Conservation (phyloP, 176 grass and related monocot species). For the Avena insularis region DNA sequence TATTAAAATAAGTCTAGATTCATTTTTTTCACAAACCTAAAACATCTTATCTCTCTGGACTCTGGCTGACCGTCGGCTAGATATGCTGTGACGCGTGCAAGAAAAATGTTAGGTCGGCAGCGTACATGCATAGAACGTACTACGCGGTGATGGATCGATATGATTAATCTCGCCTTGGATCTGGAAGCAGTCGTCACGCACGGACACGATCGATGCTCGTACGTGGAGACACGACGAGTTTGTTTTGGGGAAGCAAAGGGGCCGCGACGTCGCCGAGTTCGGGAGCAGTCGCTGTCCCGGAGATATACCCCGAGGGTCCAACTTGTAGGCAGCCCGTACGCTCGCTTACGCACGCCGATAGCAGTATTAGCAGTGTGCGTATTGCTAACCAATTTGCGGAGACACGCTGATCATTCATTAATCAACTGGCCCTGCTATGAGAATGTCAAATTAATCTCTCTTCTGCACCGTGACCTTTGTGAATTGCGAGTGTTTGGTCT, state of each 20-base stretch:
- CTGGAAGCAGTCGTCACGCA: neutral
- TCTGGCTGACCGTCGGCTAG: neutral
- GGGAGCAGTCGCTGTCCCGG: constrained; percentile 39
- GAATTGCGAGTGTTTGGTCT: neutral
- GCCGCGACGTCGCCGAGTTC: constrained; percentile 26
- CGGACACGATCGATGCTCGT: neutral
- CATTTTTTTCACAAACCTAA: too few species aligned
- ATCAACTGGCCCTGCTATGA: neutral
- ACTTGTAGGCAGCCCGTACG: constrained; percentile 8
- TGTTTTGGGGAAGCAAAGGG: constrained; percentile 24
- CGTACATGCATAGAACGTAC: neutral
- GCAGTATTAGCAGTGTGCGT: neutral
- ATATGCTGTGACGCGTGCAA: neutral
- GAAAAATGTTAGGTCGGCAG: neutral
- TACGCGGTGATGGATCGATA: too few species aligned
- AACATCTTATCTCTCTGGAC: too few species aligned
- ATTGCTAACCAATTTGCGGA: neutral
- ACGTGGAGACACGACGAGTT: constrained; percentile 21
- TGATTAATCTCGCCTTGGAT: neutral
- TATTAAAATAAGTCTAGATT: neutral
- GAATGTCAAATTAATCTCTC: neutral
- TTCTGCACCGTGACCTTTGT: neutral
- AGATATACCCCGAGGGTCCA: constrained; percentile 13
- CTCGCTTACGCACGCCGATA: neutral
- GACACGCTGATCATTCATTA: neutral